Percentiles rank a stretch among this genome's conserved stretches.
Evolutionary conservation across 1,139 yeast species (phyloP).

Genomic region (Pichia sp.): DNA sequence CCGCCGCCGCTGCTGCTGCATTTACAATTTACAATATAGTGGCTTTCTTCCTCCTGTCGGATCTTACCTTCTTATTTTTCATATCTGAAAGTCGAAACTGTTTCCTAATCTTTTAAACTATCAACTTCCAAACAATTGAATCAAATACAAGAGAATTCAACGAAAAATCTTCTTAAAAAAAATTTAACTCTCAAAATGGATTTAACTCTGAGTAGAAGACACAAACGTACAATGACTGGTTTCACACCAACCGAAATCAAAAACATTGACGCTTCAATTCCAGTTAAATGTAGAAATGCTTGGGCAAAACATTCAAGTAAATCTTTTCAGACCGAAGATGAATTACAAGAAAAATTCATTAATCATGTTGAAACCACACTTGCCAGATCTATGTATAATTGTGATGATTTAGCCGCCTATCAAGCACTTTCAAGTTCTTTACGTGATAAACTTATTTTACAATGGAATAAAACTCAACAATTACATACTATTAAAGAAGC

Average conservation of each 20-base stretch:
- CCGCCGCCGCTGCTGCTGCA: no score
- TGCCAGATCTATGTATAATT: constrained; percentile 85
- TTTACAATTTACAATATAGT: no score
- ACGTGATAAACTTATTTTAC: constrained; percentile 72
- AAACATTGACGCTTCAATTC: constrained; percentile 76
- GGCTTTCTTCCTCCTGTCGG: no score
- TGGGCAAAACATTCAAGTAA: constrained; percentile 65
- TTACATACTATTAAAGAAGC: constrained; percentile 78
- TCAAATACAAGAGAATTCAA: no score
- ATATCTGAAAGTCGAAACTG: no score
- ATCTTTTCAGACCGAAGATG: constrained; percentile 48
- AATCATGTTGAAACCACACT: constrained; percentile 84
- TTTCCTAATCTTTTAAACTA: no score
- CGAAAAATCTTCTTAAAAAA: no score
- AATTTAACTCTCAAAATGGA: constrained; percentile 4
- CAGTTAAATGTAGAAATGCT: constrained; percentile 64
- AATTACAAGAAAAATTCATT: constrained; percentile 66
- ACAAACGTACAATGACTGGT: constrained; percentile 77
- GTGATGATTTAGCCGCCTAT: constrained; percentile 89
- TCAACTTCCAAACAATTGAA: no score
- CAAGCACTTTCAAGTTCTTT: constrained; percentile 80
- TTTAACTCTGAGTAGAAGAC: constrained; percentile 17
- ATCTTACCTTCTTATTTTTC: no score
- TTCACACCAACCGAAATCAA: constrained; percentile 86
- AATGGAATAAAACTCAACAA: constrained; percentile 94